Percentiles rank a stretch among this genome's conserved stretches.
These are phyloP conservation scores for Talaromyces marneffei DNA, from an alignment of 2,329 filamentous ascomycete species.

Conservation along the genomic window DNA sequence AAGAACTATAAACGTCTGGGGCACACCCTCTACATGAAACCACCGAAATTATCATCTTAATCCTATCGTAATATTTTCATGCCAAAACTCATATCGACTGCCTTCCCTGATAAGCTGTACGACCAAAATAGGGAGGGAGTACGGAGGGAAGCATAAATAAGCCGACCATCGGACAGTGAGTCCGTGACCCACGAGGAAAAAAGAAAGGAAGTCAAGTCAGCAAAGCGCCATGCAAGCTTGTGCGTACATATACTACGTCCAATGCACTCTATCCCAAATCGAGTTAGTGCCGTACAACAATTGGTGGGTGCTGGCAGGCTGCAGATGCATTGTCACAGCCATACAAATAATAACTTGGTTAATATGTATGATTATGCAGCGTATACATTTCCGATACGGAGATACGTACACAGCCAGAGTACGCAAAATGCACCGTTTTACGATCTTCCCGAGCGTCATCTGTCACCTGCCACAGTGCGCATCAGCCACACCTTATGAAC, in stretches of 20 bases:
- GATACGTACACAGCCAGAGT: not conserved
- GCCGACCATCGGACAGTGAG: not conserved
- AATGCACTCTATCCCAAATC: not conserved
- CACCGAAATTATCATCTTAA: not conserved
- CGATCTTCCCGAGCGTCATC: not conserved
- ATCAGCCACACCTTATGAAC: not conserved
- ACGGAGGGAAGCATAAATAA: too few relatives aligned
- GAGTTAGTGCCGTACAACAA: not conserved
- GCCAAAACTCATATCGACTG: not conserved
- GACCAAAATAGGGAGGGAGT: too few relatives aligned
- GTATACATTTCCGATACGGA: not conserved
- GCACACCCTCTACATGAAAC: too few relatives aligned
- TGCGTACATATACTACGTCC: not conserved
- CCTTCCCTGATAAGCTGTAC: not conserved
- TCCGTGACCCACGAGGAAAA: not conserved
- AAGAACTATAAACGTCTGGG: too few relatives aligned
- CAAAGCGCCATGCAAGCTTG: not conserved
- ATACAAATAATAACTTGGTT: not conserved
- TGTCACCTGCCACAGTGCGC: not conserved
- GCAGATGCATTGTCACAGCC: not conserved
- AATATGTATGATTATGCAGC: not conserved
- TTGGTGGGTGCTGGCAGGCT: not conserved
- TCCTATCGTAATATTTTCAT: not conserved
- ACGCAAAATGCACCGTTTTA: not conserved
- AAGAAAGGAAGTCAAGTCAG: not conserved